Base-by-base conservation (phyloP, 139 green algal genomes). In the Haematococcus sp. region DNA sequence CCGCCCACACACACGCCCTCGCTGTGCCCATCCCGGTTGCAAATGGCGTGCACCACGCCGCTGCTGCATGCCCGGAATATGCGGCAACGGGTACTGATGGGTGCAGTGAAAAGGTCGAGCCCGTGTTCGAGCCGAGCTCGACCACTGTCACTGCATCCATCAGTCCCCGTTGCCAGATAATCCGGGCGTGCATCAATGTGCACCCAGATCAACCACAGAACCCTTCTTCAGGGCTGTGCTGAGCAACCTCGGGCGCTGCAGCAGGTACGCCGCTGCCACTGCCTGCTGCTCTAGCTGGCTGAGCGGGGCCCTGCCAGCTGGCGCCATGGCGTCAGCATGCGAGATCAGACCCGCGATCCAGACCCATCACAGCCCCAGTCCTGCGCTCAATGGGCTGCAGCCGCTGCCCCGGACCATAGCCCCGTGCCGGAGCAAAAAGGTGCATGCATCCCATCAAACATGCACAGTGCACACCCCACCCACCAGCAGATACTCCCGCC, bases 401-500 rank as follows among this genome's bases (percentile, higher is more conserved):
- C 28, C 11, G 20, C 4, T 68, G 27, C 4, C 15, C 5, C 60
- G 9, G 15, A 43, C 28, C 31, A 19, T 5, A 71, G 32, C 71
- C 52, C 68, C 89, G 86, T 76, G 91, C 88, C 40, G 40, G 40
- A 49, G 40, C 40, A 49, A 49, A 49, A 49, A 49, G 40, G 40
- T 49, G 40, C 40, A 49, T 49, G 7, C 80, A 91, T 89, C 70
- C 94, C 40, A 49, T 49, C 40, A 49, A 49, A 49, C 40, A 11
- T 49, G 7, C 7, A 11, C 7, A 11, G 40, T 49, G 40, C 11
- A 11, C 40, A 49, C 15, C 13, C 54, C 32, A 69, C 66, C 27
- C 66, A 72, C 93, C 15, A 97, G 79, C 51, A 97, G 75, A 54
- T 95, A 96, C 56, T 91, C 87, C 17, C 92, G 81, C 7, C 87